Evolutionary conservation across 2,329 filamentous ascomycete species (phyloP), one percentile per base, ranked within the genome.

Genomic region (Exophiala mesophila): DNA sequence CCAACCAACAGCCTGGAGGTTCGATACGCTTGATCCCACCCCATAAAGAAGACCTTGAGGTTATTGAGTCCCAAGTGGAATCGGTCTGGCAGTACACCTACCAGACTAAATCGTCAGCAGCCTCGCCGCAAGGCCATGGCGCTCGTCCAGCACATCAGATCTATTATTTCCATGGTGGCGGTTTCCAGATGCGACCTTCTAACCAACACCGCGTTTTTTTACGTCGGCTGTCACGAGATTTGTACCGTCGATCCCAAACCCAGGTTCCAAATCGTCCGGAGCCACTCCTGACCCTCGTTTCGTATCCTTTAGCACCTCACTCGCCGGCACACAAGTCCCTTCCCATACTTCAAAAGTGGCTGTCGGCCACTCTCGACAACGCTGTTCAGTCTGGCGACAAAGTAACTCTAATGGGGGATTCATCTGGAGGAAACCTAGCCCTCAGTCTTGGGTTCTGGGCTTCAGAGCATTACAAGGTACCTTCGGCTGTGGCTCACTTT

Each of bases 111-210:
- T 8, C 16, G 9, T 38, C 18, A 4, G 7, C 7, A 7, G 17
- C 18, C 16, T 10, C 4, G 13, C 10, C 24, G 18, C 9, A 53
- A 7, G 37, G 6, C 38, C 32, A 31, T 21, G 40, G 20, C 21
- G 23, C 30, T 41, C 13, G 51, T 46, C 18, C 13, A 36, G 42
- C 9, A 41, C 44, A 57, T 51, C 57, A 63, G 3, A 59, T 80
- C 17, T 71, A 74, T 46, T 80, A 78, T 45, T 77, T 77, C 48
- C 65, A 66, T 0, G 77, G 76, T 1, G 76, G 76, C 5, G 73
- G 72, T 3, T 80, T 76, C 70, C 72, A 74, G 45, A 63, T 63
- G 49, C 71, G 71, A 0, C 69, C 77, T 0, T 67, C 64, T 3
- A 50, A 58, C 0, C 64, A 74, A 35, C 77, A 80, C 47, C 80